Evolutionary conservation across 129 eudicot genomes (phyloP).

Genomic region (sunflower (Helianthus annuus)): HanXRQr2.0-SUNRISE NC_035449.2:3318505-3319004

Average conservation of each 20-base stretch:
- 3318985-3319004: too few species aligned
- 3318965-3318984: too few species aligned
- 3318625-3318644: slow-evolving; percentile 10
- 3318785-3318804: slow-evolving; percentile 35
- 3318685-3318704: slow-evolving; percentile 34
- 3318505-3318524: too few species aligned
- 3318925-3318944: too few species aligned
- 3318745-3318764: slow-evolving; percentile 21
- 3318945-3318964: too few species aligned
- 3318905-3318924: too few species aligned
- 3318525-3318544: too few species aligned
- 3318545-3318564: too few species aligned
- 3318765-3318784: neutral
- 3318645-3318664: slow-evolving; percentile 39
- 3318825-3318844: neutral
- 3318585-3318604: too few species aligned
- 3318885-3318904: too few species aligned
- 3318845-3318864: neutral
- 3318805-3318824: slow-evolving; percentile 24
- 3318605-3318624: slow-evolving; percentile 17
- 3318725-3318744: slow-evolving; percentile 25
- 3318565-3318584: too few species aligned
- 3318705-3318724: slow-evolving; percentile 45
- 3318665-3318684: slow-evolving; percentile 43
- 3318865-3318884: too few species aligned